Conservation (phyloP, 805 yeast species). For the Metschnikowia henanensis region DNA sequence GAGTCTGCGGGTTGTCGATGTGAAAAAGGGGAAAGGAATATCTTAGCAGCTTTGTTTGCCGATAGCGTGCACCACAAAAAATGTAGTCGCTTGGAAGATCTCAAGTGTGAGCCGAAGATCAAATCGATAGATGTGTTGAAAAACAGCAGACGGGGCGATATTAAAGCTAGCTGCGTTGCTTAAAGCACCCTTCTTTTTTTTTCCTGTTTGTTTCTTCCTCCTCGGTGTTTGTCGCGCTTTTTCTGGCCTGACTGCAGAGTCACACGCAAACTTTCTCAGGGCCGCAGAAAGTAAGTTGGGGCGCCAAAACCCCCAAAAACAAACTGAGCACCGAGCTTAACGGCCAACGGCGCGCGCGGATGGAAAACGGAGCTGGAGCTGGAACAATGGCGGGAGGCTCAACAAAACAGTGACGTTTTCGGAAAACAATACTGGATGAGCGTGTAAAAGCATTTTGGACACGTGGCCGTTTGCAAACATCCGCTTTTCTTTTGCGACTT, state of each 20-base stretch:
- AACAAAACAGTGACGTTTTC: background rate
- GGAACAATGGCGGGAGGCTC: background rate
- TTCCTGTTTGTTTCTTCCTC: slow-evolving; percentile 1
- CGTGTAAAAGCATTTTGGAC: too few relatives aligned
- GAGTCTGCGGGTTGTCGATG: background rate
- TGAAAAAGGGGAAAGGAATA: background rate
- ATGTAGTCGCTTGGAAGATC: background rate
- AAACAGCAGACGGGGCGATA: slow-evolving; percentile 1
- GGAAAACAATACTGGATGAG: too few relatives aligned
- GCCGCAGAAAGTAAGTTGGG: background rate
- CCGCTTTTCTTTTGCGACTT: background rate
- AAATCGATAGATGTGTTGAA: background rate
- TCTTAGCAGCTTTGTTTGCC: background rate
- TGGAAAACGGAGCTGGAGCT: background rate
- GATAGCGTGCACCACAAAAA: background rate
- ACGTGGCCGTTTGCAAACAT: background rate
- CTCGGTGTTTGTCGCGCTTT: slow-evolving; percentile 4
- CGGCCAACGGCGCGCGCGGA: background rate
- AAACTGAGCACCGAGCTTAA: background rate
- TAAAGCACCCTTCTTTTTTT: background rate
- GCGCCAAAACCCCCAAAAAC: slow-evolving; percentile 2
- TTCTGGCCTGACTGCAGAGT: slow-evolving; percentile 8
- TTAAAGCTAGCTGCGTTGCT: background rate
- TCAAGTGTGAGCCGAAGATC: background rate
- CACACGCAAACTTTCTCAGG: slow-evolving; percentile 5